Evolutionary conservation across 2,329 filamentous ascomycete species (phyloP).

Genomic region (Colletotrichum musae): DNA sequence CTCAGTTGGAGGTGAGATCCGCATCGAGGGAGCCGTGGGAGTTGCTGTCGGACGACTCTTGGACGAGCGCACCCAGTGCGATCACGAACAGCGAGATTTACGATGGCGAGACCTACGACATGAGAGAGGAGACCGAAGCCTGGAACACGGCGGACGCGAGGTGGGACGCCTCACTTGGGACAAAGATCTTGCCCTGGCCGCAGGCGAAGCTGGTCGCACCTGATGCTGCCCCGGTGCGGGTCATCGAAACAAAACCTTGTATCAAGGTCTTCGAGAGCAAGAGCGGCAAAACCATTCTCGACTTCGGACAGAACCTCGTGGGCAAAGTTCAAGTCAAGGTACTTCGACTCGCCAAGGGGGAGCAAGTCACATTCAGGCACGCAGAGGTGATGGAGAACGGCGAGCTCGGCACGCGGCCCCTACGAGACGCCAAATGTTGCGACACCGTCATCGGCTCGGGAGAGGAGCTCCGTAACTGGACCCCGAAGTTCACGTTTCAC

Average conservation of each 20-base stretch:
- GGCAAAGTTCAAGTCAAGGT: conserved; percentile 26
- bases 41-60: conserved; percentile 50
- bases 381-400: conserved; percentile 36
- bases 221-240: conserved; percentile 51
- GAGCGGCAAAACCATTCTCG: conserved; percentile 61
- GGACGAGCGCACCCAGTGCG: conserved; percentile 44
- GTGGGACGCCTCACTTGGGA: conserved; percentile 13
- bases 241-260: conserved; percentile 43
- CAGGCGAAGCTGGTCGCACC: conserved; percentile 47
- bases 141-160: conserved; percentile 32
- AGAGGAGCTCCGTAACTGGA: conserved; percentile 1
- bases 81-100: conserved; percentile 46
- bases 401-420: conserved; percentile 25
- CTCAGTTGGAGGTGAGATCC: conserved; percentile 46
- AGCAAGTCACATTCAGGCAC: conserved; percentile 12
- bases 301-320: conserved; percentile 38
- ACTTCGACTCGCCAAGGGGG: conserved; percentile 30
- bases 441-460: conserved; percentile 20
- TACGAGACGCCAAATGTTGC: conserved; percentile 15
- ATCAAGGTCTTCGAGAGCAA: conserved; percentile 48
- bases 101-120: conserved; percentile 51
- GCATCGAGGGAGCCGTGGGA: conserved; percentile 41
- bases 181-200: conserved; percentile 39
- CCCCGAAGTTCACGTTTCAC: conserved; percentile 32
- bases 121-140: conserved; percentile 44